Base-by-base conservation (phyloP, 768 basidiomycete species). In the Trametes maxima region DNA sequence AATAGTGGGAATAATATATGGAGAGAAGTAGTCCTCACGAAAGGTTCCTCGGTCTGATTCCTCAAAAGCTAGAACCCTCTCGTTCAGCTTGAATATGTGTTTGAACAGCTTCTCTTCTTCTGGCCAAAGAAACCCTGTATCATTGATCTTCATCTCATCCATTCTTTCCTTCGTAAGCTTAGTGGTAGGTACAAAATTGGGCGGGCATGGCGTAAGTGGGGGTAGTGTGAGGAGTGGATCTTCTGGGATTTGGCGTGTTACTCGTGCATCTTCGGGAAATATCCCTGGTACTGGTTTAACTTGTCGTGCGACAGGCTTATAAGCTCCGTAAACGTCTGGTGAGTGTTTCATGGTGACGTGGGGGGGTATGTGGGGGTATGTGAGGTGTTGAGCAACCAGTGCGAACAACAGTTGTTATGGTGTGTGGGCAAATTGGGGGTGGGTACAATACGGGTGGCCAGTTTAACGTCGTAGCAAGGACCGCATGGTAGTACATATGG, bases 201-300 rank as follows among this genome's bases (percentile, higher is more conserved):
- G 76, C 13, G 76, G 75, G 39, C 68, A 24, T 0, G 59, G 47
- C 1, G 74, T 65, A 3, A 80, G 54, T n/a, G 22, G 24, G 0
- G 72, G 73, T 2, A 79, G 54, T 0, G 65, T 57, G 1, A 48
- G 36, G 0, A 81, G 62, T 0, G 77, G 80, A 50, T 82, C 71
- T 7, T 68, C 61, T 0, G 76, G 75, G 25, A 80, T 69, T 11
- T 40, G 47, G 0, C 73, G 46, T 1, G 60, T 56, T 3, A 79
- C 74, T 8, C 68, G 48, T 1, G 73, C 73, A 25, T 79, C 67
- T 49, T 76, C 70, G 0, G 77, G 74, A 57, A 69, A 64, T 0
- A 61, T 60, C 0, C 37, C 62, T 2, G 66, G 11, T 4, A 80
- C 73, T 4, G 77, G 79, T 16, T 74, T 72, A 0, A 75, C 66